Base-by-base conservation (phyloP, 2,329 filamentous ascomycete species). In the Colletotrichum viniferum region DNA sequence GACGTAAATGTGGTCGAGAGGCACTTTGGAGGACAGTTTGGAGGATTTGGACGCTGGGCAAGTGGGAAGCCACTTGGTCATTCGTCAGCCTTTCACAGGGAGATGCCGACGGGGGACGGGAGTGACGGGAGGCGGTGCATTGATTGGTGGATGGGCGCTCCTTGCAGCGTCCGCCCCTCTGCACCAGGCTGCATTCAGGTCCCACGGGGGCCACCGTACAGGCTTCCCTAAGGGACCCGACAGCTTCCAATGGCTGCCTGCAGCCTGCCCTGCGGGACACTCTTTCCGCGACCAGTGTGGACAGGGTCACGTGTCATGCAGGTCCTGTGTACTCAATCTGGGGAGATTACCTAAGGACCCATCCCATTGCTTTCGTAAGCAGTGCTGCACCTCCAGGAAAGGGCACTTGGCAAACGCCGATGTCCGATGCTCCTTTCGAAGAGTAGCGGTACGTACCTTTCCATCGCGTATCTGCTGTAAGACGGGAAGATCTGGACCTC, bases 61-160 rank as follows among this genome's bases (percentile, higher is more conserved):
- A 43, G 30, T 38, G 18, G 21, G 69, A 38, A 60, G 72, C 28
- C 60, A 74, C 63, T 68, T 73, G 69, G 73, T 64, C 73, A 73
- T 63, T 75, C 73, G 69, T 75, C 63, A 75, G 73, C 69, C 64
- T 73, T 68, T 62, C 70, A 65, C 73, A 75, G 73, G 69, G 73
- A 75, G 71, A 64, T 56, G 68, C 68, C 38, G 38, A 64, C 21
- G 38, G 58, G 64, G 32, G 62, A 63, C 69, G 58, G 63, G 56
- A 64, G 64, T 75, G 69, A 69, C 63, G 63, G 48, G 73, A 58
- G n/a, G 36, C 34, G 18, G 58, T 21, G 69, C 73, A 75, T 73
- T 75, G 58, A 75, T 75, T 75, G 73, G 73, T 73, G 63, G 58
- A 62, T 34, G 55, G 56, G 38, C 30, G 26, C 56, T 75, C 73